Evolutionary conservation across 257 asterid species (phyloP), one percentile per base, ranked within the genome.

Genomic region (Solanum infundibuliforme): DNA sequence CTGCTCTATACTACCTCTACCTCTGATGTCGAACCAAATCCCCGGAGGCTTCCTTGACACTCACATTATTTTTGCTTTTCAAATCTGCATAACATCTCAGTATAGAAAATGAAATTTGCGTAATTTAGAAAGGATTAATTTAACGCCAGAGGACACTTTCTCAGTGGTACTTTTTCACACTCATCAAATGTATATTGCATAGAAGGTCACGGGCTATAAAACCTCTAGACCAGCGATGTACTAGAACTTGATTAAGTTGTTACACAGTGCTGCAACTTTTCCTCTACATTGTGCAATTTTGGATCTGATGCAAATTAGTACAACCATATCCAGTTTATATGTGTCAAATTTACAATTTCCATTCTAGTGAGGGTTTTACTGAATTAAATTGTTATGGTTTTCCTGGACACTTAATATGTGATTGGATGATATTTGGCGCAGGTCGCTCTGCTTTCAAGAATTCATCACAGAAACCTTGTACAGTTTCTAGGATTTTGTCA

Each of bases 391-490:
- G n/a, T 72, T 73, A 66, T 72, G 48, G 55, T 85, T 77, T 46
- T 32, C 89, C 18, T 21, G 10, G 85, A 43, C 21, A 13, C 65
- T 79, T 27, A 43, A 39, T n/a, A 76, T 39, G 62, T 76, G 35
- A 76, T 27, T 43, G 14, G 38, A 43, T 87, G 72, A n/a, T 86
- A 20, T 75, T 60, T 81, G 77, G 84, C 73, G 36, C 93, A 97
- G 99, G 99, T 97, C 73, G 93, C 99, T 91, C 98, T 96, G 89
- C 99, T 97, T 86, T 97, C 99, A 87, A 94, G 99, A 90, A 97
- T 97, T 92, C 99, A 97, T 91, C 99, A 97, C 90, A 92, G 99
- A 87, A 97, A 97, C 91, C 94, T 97, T 41, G 98, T 97, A 68
- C 98, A 97, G 91, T 97, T 96, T 92, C 93, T 96, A 71, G 99